Evolutionary conservation across 2,329 filamentous ascomycete species (phyloP).

Genomic region (Rhinocladiella similis): DNA sequence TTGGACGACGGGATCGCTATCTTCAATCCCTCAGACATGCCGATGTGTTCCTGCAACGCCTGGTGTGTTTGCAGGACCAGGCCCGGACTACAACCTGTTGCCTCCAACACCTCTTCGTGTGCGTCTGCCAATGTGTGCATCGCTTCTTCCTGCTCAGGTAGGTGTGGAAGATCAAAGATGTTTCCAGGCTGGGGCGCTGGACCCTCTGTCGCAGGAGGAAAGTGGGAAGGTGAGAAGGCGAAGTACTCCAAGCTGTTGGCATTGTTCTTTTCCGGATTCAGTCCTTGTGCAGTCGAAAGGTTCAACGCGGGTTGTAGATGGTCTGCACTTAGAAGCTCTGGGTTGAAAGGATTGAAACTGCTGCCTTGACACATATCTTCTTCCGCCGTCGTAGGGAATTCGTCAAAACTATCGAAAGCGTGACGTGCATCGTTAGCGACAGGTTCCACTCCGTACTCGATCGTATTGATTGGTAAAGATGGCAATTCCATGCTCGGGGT

Average conservation of each 20-base stretch:
- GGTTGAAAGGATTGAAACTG: constrained; percentile 13
- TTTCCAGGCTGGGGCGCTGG: constrained; percentile 1
- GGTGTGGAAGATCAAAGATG: constrained; percentile 13
- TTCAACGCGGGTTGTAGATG: constrained; percentile 12
- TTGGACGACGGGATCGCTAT: neutral
- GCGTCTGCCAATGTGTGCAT: neutral
- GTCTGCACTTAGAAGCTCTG: constrained; percentile 1
- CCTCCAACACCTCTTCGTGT: constrained; percentile 1
- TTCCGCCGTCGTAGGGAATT: constrained; percentile 12
- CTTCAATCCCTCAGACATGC: neutral
- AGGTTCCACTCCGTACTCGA: constrained; percentile 12
- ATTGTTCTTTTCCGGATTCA: neutral
- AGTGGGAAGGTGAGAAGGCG: constrained; percentile 1
- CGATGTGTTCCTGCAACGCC: constrained; percentile 26
- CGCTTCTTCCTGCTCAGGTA: neutral
- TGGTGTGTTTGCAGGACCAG: constrained; percentile 25
- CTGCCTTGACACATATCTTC: constrained; percentile 22
- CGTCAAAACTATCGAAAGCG: neutral
- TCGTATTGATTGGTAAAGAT: constrained; percentile 26
- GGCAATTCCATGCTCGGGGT: constrained; percentile 22
- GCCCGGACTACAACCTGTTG: constrained; percentile 5
- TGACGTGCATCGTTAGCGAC: constrained; percentile 8
- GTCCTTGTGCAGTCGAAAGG: constrained; percentile 4
- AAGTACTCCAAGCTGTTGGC: neutral
- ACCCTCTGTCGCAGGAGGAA: neutral